Evolutionary conservation across 2,329 filamentous ascomycete genomes (phyloP), one percentile per base, ranked within the genome.

Genomic region (Ceratocystis cacaofunesta): DNA sequence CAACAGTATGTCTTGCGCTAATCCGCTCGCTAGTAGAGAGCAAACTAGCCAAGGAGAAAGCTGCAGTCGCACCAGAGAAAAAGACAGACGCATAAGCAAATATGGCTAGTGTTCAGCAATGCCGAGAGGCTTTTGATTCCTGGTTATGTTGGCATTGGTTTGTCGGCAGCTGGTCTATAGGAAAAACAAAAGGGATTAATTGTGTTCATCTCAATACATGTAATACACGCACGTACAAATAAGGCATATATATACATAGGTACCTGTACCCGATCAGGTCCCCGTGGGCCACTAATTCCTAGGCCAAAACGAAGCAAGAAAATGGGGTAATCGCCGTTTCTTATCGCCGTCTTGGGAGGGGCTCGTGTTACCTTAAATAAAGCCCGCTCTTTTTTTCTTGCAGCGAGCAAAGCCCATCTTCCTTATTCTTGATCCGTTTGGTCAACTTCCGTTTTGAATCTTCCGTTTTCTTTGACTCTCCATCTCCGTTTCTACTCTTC

Each of bases 11-110:
- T 1, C 64, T 83, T 57, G 79, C 81, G 69, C 72, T 87, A 68
- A 80, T 87, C 66, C 75, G 81, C 68, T 78, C 82, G 6, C 76
- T 86, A 66, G 81, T 78, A 30, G 81, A 84, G 74, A 79, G 78
- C 69, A 78, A 81, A 71, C 61, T 75, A 64, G 48, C 63, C 63
- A 44, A 28, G 61, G 61, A 62, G n/a, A 25, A 64, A 22, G 61
- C 43, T 12, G 4, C 22, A 57, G 52, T 6, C 30, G 10, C 19
- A 4, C 15, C 28, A 30, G 22, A 19, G 12, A 5, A 2, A 22
- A 15, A 41, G 36, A 41, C 12, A 41, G 36, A 15, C 3, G 36
- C 36, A 15, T 15, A 5, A 41, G 36, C 36, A 41, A 15, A 41
- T 41, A 5, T 5, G 10, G 36, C 10, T 41, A 4, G 3, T 41